Percentiles rank a stretch among this genome's conserved stretches.
Conservation (phyloP, 2,329 filamentous ascomycete species). For the Colletotrichum nymphaeae region DNA sequence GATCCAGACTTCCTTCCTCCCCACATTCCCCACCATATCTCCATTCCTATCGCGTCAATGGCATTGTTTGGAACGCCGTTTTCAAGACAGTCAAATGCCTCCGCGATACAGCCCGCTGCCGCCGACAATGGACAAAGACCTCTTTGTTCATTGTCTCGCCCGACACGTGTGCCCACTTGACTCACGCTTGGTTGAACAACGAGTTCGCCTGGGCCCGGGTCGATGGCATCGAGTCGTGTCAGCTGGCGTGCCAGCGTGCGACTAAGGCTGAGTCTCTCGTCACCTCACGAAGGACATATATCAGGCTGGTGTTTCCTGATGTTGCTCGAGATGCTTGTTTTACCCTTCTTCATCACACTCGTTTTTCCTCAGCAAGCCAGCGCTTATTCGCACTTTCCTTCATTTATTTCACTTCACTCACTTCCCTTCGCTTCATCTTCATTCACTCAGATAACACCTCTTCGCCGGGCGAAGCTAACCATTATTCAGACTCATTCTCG, state of each 20-base stretch:
- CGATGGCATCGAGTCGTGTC: constrained; percentile 1
- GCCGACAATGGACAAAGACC: constrained; percentile 18
- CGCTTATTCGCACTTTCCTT: neutral
- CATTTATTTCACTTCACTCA: neutral
- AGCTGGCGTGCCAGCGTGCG: neutral
- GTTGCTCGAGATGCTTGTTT: constrained; percentile 3
- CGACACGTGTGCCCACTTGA: constrained; percentile 12
- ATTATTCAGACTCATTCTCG: constrained; percentile 31
- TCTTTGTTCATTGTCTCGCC: constrained; percentile 17
- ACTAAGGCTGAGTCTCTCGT: neutral
- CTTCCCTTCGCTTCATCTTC: neutral
- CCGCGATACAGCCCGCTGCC: neutral
- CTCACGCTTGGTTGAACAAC: constrained; percentile 6
- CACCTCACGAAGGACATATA: constrained; percentile 5
- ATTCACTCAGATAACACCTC: neutral
- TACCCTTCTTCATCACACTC: neutral
- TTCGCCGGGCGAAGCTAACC: constrained; percentile 37
- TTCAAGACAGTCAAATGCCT: constrained; percentile 21
- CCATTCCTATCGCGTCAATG: constrained; percentile 29
- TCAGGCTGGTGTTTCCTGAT: neutral
- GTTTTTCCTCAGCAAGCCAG: neutral
- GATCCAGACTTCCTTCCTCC: neutral
- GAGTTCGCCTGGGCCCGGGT: neutral
- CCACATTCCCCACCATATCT: constrained; percentile 3
- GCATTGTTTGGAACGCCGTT: constrained; percentile 27